Percentiles rank a stretch among this genome's conserved stretches.
These are phyloP conservation scores for Chalara sp. DNA, from an alignment of 2,329 filamentous ascomycete genomes.

Conservation along the genomic window DNA sequence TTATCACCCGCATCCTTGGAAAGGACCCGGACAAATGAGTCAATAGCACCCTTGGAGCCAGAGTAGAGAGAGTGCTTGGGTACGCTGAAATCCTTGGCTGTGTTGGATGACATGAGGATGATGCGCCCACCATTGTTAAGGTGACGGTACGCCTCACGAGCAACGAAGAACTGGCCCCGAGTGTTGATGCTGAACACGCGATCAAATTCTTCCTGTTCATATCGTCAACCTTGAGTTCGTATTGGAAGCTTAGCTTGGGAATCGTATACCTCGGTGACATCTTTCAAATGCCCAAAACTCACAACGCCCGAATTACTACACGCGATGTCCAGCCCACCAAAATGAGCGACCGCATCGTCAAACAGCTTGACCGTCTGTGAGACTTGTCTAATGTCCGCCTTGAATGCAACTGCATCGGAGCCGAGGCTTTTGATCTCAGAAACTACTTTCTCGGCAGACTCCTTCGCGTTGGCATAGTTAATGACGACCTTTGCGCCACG, in stretches of 20 bases:
- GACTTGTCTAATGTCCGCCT: not conserved
- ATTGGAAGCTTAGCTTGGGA: too few species aligned
- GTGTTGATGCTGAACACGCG: not conserved
- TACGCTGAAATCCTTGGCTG: not conserved
- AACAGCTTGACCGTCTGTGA: not conserved
- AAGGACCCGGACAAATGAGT: slow-evolving; percentile 68
- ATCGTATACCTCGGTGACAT: not conserved
- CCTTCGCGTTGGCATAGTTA: not conserved
- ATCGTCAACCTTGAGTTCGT: too few species aligned
- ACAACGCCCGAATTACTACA: not conserved
- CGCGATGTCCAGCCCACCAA: not conserved
- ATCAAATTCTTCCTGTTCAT: not conserved
- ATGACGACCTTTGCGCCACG: slow-evolving; percentile 48
- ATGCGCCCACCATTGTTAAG: not conserved
- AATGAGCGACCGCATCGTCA: not conserved
- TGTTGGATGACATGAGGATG: not conserved
- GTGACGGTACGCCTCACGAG: not conserved
- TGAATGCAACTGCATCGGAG: not conserved
- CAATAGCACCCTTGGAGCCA: slow-evolving; percentile 67
- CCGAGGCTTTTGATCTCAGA: not conserved
- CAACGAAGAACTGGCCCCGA: not conserved
- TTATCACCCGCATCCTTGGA: slow-evolving; percentile 49
- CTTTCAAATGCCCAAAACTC: not conserved
- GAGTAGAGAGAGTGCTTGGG: slow-evolving; percentile 62
- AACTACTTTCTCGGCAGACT: not conserved